A percentile compares a stretch with the other conserved stretches of the same genome.
Evolutionary conservation across 495 filamentous ascomycete species (phyloP).

Genomic region (Lepraria neglecta): DNA sequence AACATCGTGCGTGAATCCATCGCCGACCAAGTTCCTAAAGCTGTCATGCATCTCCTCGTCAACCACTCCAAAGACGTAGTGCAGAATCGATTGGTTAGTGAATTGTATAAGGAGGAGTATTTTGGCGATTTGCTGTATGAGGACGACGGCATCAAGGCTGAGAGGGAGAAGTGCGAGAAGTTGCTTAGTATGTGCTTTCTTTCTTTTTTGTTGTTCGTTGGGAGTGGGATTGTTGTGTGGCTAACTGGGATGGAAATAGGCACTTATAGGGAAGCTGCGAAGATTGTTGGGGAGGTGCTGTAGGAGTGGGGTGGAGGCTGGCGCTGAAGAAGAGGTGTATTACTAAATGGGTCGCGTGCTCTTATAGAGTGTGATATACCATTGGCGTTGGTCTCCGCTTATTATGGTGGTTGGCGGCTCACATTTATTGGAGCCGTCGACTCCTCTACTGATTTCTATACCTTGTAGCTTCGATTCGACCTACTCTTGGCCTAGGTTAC

Average conservation of each 20-base stretch:
- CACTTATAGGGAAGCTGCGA: constrained; percentile 94
- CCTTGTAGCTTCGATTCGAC: neutral
- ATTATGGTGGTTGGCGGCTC: constrained; percentile 10
- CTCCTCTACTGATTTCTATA: neutral
- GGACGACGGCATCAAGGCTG: constrained; percentile 93
- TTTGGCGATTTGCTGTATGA: constrained; percentile 94
- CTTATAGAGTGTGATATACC: neutral
- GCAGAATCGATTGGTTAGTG: constrained; percentile 91
- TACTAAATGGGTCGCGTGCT: neutral
- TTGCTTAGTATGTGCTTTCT: constrained; percentile 49
- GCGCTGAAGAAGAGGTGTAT: neutral
- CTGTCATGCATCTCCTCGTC: constrained; percentile 96
- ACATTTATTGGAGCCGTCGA: neutral
- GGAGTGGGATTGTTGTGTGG: neutral
- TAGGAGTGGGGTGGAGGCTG: neutral
- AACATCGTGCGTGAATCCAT: constrained; percentile 97
- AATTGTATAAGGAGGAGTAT: constrained; percentile 88
- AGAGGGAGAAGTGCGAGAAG: constrained; percentile 96
- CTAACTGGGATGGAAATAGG: neutral
- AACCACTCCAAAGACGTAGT: constrained; percentile 97
- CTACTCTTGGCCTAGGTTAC: neutral
- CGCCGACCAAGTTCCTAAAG: constrained; percentile 96
- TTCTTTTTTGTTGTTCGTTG: neutral
- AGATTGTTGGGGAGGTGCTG: constrained; percentile 93
- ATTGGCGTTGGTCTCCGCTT: constrained; percentile 19